Evolutionary conservation across 1,284 basidiomycete genomes (phyloP), one percentile per base, ranked within the genome.

Genomic region (Ganoderma leucocontextum): DNA sequence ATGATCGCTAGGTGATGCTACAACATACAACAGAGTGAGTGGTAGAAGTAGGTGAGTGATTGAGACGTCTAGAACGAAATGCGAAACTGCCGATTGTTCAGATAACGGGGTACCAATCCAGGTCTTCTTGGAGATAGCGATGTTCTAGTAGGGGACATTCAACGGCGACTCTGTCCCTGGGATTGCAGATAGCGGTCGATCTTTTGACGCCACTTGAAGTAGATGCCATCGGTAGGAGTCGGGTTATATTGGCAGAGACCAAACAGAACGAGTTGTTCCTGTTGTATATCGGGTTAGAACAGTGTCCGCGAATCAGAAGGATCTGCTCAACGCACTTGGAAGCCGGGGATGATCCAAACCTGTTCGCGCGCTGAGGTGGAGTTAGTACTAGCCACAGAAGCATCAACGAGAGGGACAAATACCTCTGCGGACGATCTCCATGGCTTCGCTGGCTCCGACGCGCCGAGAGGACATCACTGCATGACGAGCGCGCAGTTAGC

Each of bases 271-370:
- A 94, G 85, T 75, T 94, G 92, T 78, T 93, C 90, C 70, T 91
- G 85, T 39, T 19, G 33, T 33, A 9, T 2, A 6, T 4, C 1
- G 39, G 13, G 67, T 69, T 58, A 62, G 64, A 58, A 6, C 13
- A 9, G 52, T 35, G 44, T 17, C 35, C 12, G 36, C n/a, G 10
- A 5, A 12, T 25, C 22, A 22, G 10, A 61, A 8, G 36, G 22
- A 9, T 38, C 33, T 33, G 35, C 35, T 53, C 29, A 36, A 36
- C 73, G 60, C 66, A 78, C 78, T 72, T 77, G 77, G 79, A 94
- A 94, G 55, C 92, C 92, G 15, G 89, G 86, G 72, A 89, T 92
- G 62, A 88, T 86, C 91, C 92, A 93, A 53, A 93, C 91, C 76
- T 93, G 91, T 77, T 92, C 89, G 63, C 92, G 90, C 63, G 86